Evolutionary conservation across 257 asterid species (phyloP), one percentile per base, ranked within the genome.

Genomic region (Fraxinus pennsylvanica): DNA sequence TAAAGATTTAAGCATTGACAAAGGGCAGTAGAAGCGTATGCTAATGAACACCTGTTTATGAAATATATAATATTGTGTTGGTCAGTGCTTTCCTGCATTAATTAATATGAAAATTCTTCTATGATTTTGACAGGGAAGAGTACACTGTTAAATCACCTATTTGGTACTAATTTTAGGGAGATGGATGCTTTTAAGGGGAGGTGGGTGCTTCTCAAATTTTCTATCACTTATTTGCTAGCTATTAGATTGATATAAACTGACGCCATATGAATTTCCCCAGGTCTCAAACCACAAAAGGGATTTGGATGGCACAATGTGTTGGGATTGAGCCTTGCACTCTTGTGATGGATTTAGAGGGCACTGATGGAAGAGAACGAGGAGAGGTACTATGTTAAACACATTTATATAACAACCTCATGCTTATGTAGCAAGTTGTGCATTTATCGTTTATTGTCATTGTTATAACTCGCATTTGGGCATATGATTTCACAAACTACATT

Each of bases 291-390:
- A 95, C 98, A 25, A 93, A 91, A 85, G 94, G 94, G 70, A 88
- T 91, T 82, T 91, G 94, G 92, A 36, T 88, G 90, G 92, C 91
- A 35, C 86, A 78, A 19, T 90, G 97, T 86, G 94, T 83, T 76
- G 99, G 99, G 73, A 93, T 95, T 66, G 90, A 88, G 70, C 92
- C 92, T 54, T 84, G 94, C 84, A 93, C 98, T 29, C 83, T 96
- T 39, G 97, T 96, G 38, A 96, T 96, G 99, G 99, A 96, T 82
- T 85, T 96, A 70, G 99, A 95, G 95, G 99, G 99, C 81, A 95
- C 97, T 29, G 99, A 95, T 87, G 99, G 98, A 87, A 92, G 97
- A 89, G 99, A 96, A 86, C 87, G 99, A 78, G 99, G 98, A 87
- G 98, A 93, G 99, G 99, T 94, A 63, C 71, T 72, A 25, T 63